Evolutionary conservation across 805 yeast genomes (phyloP), one percentile per base, ranked within the genome.

Genomic region (Priceomyces fermenticarens): DNA sequence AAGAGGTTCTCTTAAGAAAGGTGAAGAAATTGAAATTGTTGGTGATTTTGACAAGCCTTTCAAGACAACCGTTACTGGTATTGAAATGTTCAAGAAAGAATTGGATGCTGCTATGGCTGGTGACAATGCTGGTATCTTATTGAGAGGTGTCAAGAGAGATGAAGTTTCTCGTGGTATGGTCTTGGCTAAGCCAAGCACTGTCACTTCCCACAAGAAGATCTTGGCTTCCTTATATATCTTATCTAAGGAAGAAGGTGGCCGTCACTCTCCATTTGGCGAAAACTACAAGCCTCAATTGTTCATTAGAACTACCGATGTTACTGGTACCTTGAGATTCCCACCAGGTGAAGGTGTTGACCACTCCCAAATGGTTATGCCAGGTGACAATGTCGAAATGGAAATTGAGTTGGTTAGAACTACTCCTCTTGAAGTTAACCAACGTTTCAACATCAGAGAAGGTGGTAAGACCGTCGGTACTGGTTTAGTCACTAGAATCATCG

Each of bases 381-480:
- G 99, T 75, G 99, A 93, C 79, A 93, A 93, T 72, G 80, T 89
- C 50, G 99, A 93, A 78, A 88, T 93, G 96, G 82, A 81, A 61
- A 87, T 91, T 64, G 85, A 85, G 64, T 77, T 91, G 63, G 83
- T 85, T 50, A 87, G 80, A 74, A 93, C 96, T 66, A 87, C 95
- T 54, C 95, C 98, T 47, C 61, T 93, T 51, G 99, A 93, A 78
- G 83, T 85, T 58, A 95, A 95, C 68, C 97, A 90, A 78, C 87
- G 98, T 75, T 93, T 93, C 85, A 93, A 93, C 83, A 79, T 93
- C 68, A 93, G 99, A 83, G 99, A 93, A 77, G 97, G 98, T 75
- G 97, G 97, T 67, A 87, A 85, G 77, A 93, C 99, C 52, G 97
- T 93, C 54, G 99, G 97, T 72, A 93, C 99, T 54, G 99, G 99